Conservation (phyloP, 1,139 yeast genomes). For the Suhomyces choctaworum region DNA sequence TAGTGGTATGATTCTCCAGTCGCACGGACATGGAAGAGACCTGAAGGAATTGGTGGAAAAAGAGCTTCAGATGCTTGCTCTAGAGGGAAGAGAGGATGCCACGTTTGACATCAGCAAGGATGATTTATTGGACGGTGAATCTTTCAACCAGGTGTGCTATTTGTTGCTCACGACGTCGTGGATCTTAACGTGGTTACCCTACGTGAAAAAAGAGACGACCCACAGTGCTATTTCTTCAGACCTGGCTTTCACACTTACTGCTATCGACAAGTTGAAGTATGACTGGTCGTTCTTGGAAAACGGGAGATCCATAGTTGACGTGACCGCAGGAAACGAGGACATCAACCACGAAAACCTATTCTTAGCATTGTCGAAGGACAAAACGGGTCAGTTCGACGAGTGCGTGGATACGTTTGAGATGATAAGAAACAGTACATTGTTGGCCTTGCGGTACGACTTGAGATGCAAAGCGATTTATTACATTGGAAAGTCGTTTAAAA, state of each 20-base stretch:
- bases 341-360: conserved; percentile 28
- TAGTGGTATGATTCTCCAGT: conserved; percentile 30
- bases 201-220: conserved; percentile 46
- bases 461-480: conserved; percentile 63
- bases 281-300: conserved; percentile 60
- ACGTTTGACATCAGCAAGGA: conserved; percentile 38
- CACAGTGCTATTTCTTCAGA: conserved; percentile 30
- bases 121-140: conserved; percentile 44
- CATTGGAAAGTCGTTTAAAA: conserved; percentile 49
- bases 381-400: conserved; percentile 48
- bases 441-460: conserved; percentile 65
- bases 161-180: conserved; percentile 49
- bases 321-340: conserved; percentile 24
- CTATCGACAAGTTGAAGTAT: conserved; percentile 49
- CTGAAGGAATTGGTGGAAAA: conserved; percentile 22
- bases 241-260: conserved; percentile 22
- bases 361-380: conserved; percentile 39
- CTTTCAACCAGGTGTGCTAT: conserved; percentile 50
- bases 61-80: conserved; percentile 41
- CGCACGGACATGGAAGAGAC: conserved; percentile 12
- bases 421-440: conserved; percentile 50
- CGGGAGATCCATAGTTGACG: conserved; percentile 32
- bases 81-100: conserved; percentile 18
- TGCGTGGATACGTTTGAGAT: conserved; percentile 46
- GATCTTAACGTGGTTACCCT: conserved; percentile 58